Evolutionary conservation across 441 rosid species (phyloP).

Genomic region (Croton laevigatus): DNA sequence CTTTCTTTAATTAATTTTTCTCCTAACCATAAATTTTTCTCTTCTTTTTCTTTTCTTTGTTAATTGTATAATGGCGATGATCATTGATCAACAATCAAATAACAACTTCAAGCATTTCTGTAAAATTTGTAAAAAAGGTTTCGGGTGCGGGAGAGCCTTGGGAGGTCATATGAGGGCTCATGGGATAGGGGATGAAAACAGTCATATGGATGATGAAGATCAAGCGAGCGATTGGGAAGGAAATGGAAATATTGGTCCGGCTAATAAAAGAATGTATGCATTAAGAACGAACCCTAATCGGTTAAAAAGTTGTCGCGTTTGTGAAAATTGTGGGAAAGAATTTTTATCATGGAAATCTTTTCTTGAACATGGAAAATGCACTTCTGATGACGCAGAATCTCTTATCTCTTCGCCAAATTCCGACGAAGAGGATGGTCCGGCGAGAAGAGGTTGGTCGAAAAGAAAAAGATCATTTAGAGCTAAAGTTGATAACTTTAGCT

Average conservation of each 20-base stretch:
- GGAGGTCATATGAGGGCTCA: slow-evolving; percentile 87
- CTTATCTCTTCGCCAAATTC: slow-evolving; percentile 45
- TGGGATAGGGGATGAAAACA: slow-evolving; percentile 54
- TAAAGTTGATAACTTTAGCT: slow-evolving; percentile 34
- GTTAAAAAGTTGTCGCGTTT: slow-evolving; percentile 52
- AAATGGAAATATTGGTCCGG: slow-evolving; percentile 32
- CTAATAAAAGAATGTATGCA: slow-evolving; percentile 58
- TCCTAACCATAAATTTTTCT: too few species aligned
- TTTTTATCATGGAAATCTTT: slow-evolving; percentile 72
- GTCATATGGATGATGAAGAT: slow-evolving; percentile 49
- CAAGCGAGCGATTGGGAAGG: slow-evolving; percentile 54
- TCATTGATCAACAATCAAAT: slow-evolving; percentile 41
- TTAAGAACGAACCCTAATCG: slow-evolving; percentile 62
- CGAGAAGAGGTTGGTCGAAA: slow-evolving; percentile 50
- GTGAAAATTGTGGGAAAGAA: slow-evolving; percentile 68
- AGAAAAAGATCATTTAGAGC: slow-evolving; percentile 54
- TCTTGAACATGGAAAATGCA: slow-evolving; percentile 64
- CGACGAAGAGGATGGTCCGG: slow-evolving; percentile 34
- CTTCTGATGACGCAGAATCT: slow-evolving; percentile 47
- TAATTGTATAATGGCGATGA: slow-evolving; percentile 43
- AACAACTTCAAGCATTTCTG: slow-evolving; percentile 48
- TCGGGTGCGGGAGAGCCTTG: slow-evolving; percentile 61
- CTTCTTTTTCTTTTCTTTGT: not conserved
- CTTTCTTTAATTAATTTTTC: not conserved
- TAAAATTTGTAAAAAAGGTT: slow-evolving; percentile 69